Conservation (phyloP, 179 eudicot species). For the Dionaea muscipula region DNA sequence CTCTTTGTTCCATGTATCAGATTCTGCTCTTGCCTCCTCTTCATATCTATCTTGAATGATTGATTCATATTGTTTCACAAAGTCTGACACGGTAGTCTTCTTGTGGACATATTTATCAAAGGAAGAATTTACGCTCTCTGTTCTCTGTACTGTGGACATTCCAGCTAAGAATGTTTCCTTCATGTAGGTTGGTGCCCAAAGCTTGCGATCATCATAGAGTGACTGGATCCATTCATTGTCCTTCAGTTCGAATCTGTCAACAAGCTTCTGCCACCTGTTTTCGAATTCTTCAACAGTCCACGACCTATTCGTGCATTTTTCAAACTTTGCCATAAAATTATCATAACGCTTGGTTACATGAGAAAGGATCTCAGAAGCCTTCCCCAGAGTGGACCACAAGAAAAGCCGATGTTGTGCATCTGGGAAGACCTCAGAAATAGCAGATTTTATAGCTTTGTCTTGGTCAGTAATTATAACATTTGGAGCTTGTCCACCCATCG, state of each 20-base stretch:
- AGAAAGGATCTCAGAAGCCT: constrained; percentile 22
- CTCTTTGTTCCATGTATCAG: constrained; percentile 16
- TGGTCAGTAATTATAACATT: constrained; percentile 25
- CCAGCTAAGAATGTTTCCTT: constrained; percentile 32
- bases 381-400: constrained; percentile 30
- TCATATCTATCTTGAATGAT: constrained; percentile 16
- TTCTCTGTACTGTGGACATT: constrained; percentile 29
- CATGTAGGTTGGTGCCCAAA: constrained; percentile 30
- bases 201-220: constrained; percentile 33
- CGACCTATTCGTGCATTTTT: constrained; percentile 33
- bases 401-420: constrained; percentile 27
- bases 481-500: constrained; percentile 39
- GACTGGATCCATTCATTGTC: constrained; percentile 37
- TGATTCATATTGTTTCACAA: constrained; percentile 11
- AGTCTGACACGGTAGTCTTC: constrained; percentile 26
- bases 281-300: constrained; percentile 36
- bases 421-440: constrained; percentile 28
- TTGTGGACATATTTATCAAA: constrained; percentile 37
- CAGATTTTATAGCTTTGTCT: constrained; percentile 26
- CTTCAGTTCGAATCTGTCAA: constrained; percentile 33
- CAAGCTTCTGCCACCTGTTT: constrained; percentile 34
- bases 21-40: constrained; percentile 16
- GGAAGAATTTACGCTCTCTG: constrained; percentile 30
- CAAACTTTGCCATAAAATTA: constrained; percentile 23
- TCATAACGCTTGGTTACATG: constrained; percentile 22